Evolutionary conservation across 139 green algal species (phyloP).

Genomic region (Chlorella ohadii): DNA sequence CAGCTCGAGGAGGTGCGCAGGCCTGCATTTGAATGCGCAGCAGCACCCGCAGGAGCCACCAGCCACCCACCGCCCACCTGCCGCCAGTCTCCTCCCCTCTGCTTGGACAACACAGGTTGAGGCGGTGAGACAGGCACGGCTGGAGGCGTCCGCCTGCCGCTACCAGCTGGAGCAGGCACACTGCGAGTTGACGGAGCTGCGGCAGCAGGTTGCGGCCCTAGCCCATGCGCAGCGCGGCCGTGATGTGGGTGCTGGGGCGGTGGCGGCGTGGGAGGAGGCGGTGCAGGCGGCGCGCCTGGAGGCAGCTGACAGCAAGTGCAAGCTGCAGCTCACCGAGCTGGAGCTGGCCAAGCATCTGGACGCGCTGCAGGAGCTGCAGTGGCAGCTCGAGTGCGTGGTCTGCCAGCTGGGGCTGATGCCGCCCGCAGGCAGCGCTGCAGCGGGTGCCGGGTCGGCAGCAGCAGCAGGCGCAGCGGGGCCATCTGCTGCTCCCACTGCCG

Average conservation of each 20-base stretch:
- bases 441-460: not conserved
- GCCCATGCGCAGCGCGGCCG: not conserved
- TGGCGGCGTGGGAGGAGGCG: not conserved
- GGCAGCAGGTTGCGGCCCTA: constrained; percentile 9
- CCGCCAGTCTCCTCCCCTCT: not conserved
- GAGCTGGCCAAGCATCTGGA: constrained; percentile 43
- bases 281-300: constrained; percentile 3
- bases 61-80: no score
- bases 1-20: not conserved
- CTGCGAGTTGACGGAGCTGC: constrained; percentile 45
- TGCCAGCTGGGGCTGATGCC: constrained; percentile 3
- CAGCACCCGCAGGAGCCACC: not conserved
- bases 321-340: constrained; percentile 23
- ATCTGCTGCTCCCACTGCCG: not conserved
- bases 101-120: constrained; percentile 65
- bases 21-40: no score
- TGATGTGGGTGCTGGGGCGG: not conserved
- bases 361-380: constrained; percentile 63
- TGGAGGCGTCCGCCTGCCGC: constrained; percentile 14
- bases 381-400: constrained; percentile 51
- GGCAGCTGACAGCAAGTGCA: not conserved
- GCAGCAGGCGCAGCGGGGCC: constrained; percentile 13
- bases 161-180: constrained; percentile 52
- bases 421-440: not conserved
- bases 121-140: constrained; percentile 54